A percentile compares a stretch with the other conserved stretches of the same genome.
Conservation (phyloP, 1,284 basidiomycete genomes). For the Ganoderma lingzhi region DNA sequence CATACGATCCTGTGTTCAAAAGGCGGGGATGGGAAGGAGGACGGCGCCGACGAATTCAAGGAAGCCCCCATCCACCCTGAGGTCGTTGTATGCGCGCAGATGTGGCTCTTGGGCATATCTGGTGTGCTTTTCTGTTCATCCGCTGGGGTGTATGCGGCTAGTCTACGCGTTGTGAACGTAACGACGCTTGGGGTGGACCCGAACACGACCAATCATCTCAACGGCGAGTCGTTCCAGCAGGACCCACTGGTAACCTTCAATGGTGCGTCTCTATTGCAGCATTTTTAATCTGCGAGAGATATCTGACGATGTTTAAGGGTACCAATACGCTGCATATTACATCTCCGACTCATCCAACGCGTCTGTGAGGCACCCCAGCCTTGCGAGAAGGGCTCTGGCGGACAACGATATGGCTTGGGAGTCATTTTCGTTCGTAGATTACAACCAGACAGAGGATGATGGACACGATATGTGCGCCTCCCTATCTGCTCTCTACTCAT, state of each 20-base stretch:
- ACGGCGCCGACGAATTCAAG: neutral
- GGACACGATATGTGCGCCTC: slow-evolving; percentile 49
- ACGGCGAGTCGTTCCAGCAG: slow-evolving; percentile 55
- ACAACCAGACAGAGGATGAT: slow-evolving; percentile 52
- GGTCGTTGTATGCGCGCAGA: slow-evolving; percentile 8
- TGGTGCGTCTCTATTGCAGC: slow-evolving; percentile 33
- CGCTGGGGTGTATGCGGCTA: slow-evolving; percentile 14
- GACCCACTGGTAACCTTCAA: slow-evolving; percentile 49
- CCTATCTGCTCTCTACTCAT: no score
- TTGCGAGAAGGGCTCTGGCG: slow-evolving; percentile 42
- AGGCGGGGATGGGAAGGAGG: neutral
- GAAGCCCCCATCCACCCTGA: neutral
- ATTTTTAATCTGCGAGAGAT: neutral
- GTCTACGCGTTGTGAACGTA: slow-evolving; percentile 35
- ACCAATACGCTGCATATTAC: slow-evolving; percentile 52
- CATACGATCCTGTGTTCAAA: slow-evolving; percentile 9
- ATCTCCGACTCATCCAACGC: slow-evolving; percentile 40
- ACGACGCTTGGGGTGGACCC: slow-evolving; percentile 48
- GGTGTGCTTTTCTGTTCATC: slow-evolving; percentile 4
- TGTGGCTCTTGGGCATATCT: slow-evolving; percentile 13
- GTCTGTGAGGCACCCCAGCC: slow-evolving; percentile 46
- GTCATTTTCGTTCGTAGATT: slow-evolving; percentile 47
- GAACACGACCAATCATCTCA: slow-evolving; percentile 49
- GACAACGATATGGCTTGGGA: slow-evolving; percentile 42
- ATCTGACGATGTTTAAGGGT: slow-evolving; percentile 36